Evolutionary conservation across 1,139 yeast genomes (phyloP).

Genomic region (Ashbya aceris): DNA sequence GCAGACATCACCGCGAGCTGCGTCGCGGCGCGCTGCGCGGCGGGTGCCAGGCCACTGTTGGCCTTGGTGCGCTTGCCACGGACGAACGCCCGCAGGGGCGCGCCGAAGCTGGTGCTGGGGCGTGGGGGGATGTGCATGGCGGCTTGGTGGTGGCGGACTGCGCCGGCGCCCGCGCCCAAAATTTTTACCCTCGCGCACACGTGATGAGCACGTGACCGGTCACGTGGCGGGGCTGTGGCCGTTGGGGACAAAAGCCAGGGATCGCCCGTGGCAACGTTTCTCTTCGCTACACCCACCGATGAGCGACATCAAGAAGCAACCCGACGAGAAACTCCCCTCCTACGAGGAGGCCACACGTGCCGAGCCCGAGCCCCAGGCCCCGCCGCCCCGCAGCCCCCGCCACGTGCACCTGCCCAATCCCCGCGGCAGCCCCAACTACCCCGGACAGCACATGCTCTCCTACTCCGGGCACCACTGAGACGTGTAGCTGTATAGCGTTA

Average conservation of each 20-base stretch:
- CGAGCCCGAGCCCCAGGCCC: background rate
- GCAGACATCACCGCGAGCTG: constrained; percentile 84
- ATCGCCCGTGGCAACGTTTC: too few relatives aligned
- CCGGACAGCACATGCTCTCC: constrained; percentile 1
- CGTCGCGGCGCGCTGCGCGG: constrained; percentile 57
- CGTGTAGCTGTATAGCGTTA: too few relatives aligned
- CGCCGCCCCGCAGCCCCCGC: background rate
- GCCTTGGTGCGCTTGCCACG: constrained; percentile 40
- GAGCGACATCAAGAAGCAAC: too few relatives aligned
- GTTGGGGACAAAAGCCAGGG: too few relatives aligned
- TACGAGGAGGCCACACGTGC: background rate
- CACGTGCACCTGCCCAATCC: constrained; percentile 1
- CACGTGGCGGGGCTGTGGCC: too few relatives aligned
- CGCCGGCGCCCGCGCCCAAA: too few relatives aligned
- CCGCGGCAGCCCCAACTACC: constrained; percentile 2
- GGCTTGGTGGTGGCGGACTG: too few relatives aligned
- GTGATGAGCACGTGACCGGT: too few relatives aligned
- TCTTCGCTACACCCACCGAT: too few relatives aligned
- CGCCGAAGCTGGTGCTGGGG: too few relatives aligned
- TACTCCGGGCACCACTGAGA: background rate
- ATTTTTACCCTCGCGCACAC: too few relatives aligned
- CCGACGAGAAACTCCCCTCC: background rate
- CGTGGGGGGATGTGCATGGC: too few relatives aligned
- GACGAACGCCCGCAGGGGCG: constrained; percentile 17
- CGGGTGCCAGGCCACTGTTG: constrained; percentile 39